A percentile compares a stretch with the other conserved stretches of the same genome.
phyloP scores from a whole-genome alignment of 148 eudicot genomes.

The Polygonum aviculare region DNA sequence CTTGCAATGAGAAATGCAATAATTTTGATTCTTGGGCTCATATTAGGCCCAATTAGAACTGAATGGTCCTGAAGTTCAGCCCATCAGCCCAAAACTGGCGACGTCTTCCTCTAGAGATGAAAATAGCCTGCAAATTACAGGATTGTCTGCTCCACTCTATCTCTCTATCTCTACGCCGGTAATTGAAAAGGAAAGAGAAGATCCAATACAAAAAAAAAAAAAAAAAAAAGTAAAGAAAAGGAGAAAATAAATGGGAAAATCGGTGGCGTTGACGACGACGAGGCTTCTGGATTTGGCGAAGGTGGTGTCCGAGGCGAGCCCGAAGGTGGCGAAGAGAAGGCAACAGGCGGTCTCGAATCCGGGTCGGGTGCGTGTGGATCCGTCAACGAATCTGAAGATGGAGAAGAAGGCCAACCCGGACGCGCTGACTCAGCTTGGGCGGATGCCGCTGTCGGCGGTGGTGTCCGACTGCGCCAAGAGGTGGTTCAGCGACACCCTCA shows the following conservation, averaged over 20 bases:
- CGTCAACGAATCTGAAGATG: conserved; percentile 20
- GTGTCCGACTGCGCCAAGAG: conserved; percentile 55
- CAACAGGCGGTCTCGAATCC: conserved; percentile 4
- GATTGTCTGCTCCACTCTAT: not conserved
- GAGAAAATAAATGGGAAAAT: not conserved
- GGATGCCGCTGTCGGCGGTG: conserved; percentile 34
- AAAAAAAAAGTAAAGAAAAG: not conserved
- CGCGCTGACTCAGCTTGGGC: conserved; percentile 7
- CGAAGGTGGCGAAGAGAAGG: conserved; percentile 3
- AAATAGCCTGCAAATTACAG: not conserved
- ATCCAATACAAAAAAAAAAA: not conserved
- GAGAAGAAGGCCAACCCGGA: conserved; percentile 14
- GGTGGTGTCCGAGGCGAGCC: conserved; percentile 3
- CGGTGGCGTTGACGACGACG: not conserved
- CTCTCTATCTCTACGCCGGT: not conserved
- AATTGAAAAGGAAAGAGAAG: too few species aligned
- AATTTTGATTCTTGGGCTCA: not conserved
- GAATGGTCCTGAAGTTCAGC: not conserved
- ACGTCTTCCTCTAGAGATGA: not conserved
- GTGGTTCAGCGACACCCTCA: conserved; percentile 73
- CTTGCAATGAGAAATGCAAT: too few species aligned
- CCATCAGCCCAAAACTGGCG: not conserved
- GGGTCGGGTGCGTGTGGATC: conserved; percentile 24
- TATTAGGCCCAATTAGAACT: not conserved
- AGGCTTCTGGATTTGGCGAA: conserved; percentile 1